phyloP scores from a whole-genome alignment of 1,284 basidiomycete species.

The Inonotus hispidus region DNA sequence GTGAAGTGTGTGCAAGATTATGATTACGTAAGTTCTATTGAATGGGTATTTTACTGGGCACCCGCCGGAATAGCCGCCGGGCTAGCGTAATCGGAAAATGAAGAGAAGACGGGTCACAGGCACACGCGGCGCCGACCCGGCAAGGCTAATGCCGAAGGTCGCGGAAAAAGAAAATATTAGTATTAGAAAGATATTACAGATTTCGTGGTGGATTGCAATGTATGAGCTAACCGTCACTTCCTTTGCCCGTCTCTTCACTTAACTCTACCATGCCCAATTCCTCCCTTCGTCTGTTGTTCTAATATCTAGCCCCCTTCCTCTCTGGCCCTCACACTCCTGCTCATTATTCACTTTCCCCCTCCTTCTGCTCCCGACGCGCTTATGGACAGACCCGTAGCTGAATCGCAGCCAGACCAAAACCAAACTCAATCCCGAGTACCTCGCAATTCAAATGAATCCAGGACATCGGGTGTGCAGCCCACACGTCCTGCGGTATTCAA shows the following conservation, averaged over 20 bases:
- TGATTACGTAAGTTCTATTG: no score
- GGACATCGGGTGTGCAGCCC: constrained; percentile 1
- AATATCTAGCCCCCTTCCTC: background rate
- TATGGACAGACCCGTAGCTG: background rate
- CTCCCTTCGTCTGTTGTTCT: background rate
- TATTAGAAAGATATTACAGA: background rate
- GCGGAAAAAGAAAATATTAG: constrained; percentile 2
- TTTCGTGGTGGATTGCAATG: constrained; percentile 5
- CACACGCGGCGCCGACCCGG: constrained; percentile 1
- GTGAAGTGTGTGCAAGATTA: no score
- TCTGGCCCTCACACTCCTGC: background rate
- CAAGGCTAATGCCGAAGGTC: background rate
- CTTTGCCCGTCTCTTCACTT: background rate
- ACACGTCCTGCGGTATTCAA: constrained; percentile 34
- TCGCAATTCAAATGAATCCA: constrained; percentile 1
- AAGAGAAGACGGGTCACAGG: background rate
- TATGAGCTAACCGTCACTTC: constrained; percentile 1
- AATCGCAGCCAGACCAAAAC: background rate
- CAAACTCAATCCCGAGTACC: constrained; percentile 1
- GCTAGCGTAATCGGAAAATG: background rate
- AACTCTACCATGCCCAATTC: background rate
- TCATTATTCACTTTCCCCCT: background rate
- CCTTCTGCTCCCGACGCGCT: background rate
- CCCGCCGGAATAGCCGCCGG: background rate
- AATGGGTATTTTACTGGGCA: background rate